Evolutionary conservation across 2,329 filamentous ascomycete species (phyloP), one percentile per base, ranked within the genome.

Genomic region (Plectosphaerella plurivora): DNA sequence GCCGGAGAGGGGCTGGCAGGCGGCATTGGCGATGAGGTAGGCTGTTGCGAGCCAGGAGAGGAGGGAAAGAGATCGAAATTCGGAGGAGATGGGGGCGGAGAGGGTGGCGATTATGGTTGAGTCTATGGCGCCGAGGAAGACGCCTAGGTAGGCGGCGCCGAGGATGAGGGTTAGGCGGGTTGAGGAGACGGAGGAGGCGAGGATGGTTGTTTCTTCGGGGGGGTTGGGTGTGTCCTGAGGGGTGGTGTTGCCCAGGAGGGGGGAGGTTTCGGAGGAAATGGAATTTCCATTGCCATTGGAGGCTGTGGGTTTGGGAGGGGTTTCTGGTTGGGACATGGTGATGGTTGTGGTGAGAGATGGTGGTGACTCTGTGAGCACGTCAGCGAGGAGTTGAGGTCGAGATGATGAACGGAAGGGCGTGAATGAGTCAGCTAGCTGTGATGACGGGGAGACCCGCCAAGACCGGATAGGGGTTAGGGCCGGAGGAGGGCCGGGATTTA

Each of bases 1-100:
- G 6, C 92, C 92, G 9, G 88, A 91, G 18, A 96, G 78, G 12
- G 91, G 91, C 67, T 96, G 91, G 61, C 84, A 89, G 0, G 90
- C 90, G 2, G 91, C 88, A 67, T 93, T 96, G 59, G 91, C 87
- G 62, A 96, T 91, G 25, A 96, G 79, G 65, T 96, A 96, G 18
- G 89, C 87, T 0, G 89, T 88, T 0, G 90, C 91, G 8, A 96
- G 83, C 91, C 91, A 96, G 1, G 90, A 92, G 45, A 96, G 78
- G 4, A 94, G 76, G 18, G 86, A 87, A 25, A 96, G 81, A 1
- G 89, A 95, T 53, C 86, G 77, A 70, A 96, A 96, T 44, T 87
- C 87, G 64, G 84, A 88, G 22, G 89, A 89, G 57, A 97, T 96
- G 8, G 91, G 89, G 0, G 83, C 88, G 0, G 89, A 87, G 1